Evolutionary conservation across 306 rosid species (phyloP), one percentile per base, ranked within the genome.

Genomic region (Albizia julibrissin): DNA sequence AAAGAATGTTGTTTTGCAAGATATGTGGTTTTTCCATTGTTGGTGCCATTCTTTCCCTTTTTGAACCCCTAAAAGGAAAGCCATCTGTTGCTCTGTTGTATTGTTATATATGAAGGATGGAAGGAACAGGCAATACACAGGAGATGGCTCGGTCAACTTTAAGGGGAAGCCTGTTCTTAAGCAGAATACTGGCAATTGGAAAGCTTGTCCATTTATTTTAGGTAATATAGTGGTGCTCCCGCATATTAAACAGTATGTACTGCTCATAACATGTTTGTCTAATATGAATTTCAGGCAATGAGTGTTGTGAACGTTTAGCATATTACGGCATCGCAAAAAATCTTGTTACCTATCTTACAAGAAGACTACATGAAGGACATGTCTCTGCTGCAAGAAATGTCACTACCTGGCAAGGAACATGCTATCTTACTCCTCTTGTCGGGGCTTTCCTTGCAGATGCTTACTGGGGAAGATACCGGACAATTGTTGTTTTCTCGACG

Each of bases 391-490:
- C 99, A 74, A 91, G 93, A 89, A 92, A 90, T 86, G 97, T 93
- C 72, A 95, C 96, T 82, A 95, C 93, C 70, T 95, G 99, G 98
- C 91, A 89, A 81, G 99, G 98, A 68, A 95, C 99, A 83, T 95
- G 99, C 86, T 95, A 93, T 90, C 98, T 95, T 79, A 74, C 97
- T 72, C 99, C 98, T 85, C 98, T 95, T 43, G 88, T 95, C 75
- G 99, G 99, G 78, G 99, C 98, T 71, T 79, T 93, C 71, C 50
- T 93, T 61, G 99, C 99, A 50, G 99, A 95, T 91, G 88, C 98
- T 80, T 93, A 90, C 87, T 95, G 92, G 98, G 99, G 98, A 83
- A 88, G 99, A 90, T 95, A 91, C 85, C 92, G 98, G 98, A 93
- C 98, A 8, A 93, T 95, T 86, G 96, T 96, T 50, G 59, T 37